A percentile compares a stretch with the other conserved stretches of the same genome.
Conservation (phyloP, 192 early-diverging fungal genomes). For the Chytriomyces hyalinus region DNA sequence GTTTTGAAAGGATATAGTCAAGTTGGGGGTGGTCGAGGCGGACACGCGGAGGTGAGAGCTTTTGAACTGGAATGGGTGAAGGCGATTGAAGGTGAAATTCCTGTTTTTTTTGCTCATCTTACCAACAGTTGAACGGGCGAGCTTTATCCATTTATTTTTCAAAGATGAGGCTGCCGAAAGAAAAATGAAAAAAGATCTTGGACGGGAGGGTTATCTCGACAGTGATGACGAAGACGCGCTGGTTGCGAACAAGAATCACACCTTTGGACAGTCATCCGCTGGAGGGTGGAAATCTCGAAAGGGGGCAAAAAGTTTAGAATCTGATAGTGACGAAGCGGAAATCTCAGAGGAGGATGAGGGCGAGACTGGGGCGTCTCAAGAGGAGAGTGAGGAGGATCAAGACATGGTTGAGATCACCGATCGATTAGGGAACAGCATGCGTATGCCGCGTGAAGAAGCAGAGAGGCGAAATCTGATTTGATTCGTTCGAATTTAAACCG, state of each 20-base stretch:
- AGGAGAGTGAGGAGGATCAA: slow-evolving; percentile 54
- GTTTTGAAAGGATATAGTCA: slow-evolving; percentile 74
- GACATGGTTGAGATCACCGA: slow-evolving; percentile 40
- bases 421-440: slow-evolving; percentile 43
- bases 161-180: slow-evolving; percentile 9
- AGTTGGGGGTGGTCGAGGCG: slow-evolving; percentile 72
- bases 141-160: slow-evolving; percentile 32
- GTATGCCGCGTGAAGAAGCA: slow-evolving; percentile 24
- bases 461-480: neutral
- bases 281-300: slow-evolving; percentile 21
- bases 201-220: slow-evolving; percentile 21
- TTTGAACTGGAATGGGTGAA: slow-evolving; percentile 69
- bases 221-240: slow-evolving; percentile 35
- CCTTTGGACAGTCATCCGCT: slow-evolving; percentile 45
- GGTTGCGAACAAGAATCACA: slow-evolving; percentile 25
- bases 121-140: slow-evolving; percentile 16
- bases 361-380: slow-evolving; percentile 30
- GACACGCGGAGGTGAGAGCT: slow-evolving; percentile 69
- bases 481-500: neutral
- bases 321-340: slow-evolving; percentile 61
- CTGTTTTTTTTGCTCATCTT: slow-evolving; percentile 5
- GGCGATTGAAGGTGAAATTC: slow-evolving; percentile 63
- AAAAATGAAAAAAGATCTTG: slow-evolving; percentile 6
- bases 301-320: slow-evolving; percentile 45
- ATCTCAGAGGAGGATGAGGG: slow-evolving; percentile 40